phyloP scores from a whole-genome alignment of 306 rosid genomes.

The Biancaea sappan region DNA sequence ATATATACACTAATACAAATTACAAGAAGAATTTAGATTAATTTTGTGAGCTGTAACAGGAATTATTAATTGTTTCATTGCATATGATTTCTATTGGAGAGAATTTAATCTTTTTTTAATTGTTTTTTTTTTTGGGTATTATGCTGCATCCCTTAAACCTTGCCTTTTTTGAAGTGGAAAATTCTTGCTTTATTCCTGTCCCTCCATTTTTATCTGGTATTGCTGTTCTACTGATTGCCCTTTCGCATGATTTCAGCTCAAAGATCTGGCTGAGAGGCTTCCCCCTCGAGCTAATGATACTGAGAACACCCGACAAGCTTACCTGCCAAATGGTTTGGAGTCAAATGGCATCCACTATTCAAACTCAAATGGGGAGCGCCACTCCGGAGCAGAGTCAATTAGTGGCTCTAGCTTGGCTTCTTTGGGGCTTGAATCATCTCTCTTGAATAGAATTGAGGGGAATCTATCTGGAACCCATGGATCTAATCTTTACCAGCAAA shows the following conservation, averaged over 20 bases:
- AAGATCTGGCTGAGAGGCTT: conserved; percentile 91
- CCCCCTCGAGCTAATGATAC: conserved; percentile 82
- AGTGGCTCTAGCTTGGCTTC: conserved; percentile 71
- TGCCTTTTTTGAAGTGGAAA: neutral
- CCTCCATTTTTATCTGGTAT: neutral
- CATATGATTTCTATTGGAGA: neutral
- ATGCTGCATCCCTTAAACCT: conserved; percentile 3
- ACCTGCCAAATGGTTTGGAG: conserved; percentile 71
- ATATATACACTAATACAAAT: neutral
- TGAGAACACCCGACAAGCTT: conserved; percentile 64
- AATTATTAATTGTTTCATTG: neutral
- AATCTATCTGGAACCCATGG: conserved; percentile 58
- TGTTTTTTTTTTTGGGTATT: neutral
- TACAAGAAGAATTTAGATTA: conserved; percentile 1
- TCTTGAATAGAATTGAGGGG: conserved; percentile 49
- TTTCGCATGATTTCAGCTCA: conserved; percentile 63
- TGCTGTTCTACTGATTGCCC: conserved; percentile 26
- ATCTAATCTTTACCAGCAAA: conserved; percentile 48
- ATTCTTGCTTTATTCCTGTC: neutral
- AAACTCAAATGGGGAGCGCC: conserved; percentile 59
- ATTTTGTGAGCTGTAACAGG: neutral
- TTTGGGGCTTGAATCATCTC: conserved; percentile 56
- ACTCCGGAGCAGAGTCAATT: conserved; percentile 75
- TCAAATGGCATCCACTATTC: conserved; percentile 65
- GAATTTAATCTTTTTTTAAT: neutral